Evolutionary conservation across 768 basidiomycete species (phyloP).

Genomic region (Lactarius evosmus): DNA sequence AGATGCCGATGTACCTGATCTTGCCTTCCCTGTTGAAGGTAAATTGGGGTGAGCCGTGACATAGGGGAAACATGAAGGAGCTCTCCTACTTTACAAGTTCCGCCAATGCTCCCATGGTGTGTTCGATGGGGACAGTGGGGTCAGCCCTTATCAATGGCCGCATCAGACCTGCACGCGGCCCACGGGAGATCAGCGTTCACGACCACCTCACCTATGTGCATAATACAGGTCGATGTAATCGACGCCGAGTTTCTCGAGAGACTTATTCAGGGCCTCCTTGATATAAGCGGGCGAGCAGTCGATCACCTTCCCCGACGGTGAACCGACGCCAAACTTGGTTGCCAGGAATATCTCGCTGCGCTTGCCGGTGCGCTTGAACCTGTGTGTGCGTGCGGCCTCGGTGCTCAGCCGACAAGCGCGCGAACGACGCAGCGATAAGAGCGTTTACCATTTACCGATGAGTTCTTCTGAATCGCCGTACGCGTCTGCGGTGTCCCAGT

Average conservation of each 20-base stretch:
- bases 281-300: constrained; percentile 34
- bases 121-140: constrained; percentile 25
- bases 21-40: constrained; percentile 33
- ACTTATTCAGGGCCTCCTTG: constrained; percentile 30
- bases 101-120: constrained; percentile 25
- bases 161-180: background rate
- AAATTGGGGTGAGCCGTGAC: background rate
- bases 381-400: constrained; percentile 26
- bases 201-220: constrained; percentile 31
- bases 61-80: constrained; percentile 32
- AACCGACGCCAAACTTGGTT: constrained; percentile 38
- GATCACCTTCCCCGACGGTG: constrained; percentile 20
- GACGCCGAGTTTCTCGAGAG: constrained; percentile 32
- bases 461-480: constrained; percentile 45
- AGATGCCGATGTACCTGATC: constrained; percentile 38
- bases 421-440: background rate
- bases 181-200: background rate
- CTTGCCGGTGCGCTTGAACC: constrained; percentile 57
- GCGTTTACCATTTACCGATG: constrained; percentile 42
- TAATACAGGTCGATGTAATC: constrained; percentile 38
- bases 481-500: constrained; percentile 47
- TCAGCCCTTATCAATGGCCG: constrained; percentile 3
- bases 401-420: background rate
- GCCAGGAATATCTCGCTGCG: constrained; percentile 47
- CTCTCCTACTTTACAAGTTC: constrained; percentile 35